These are phyloP conservation scores for Daldinia decipiens DNA, from an alignment of 495 filamentous ascomycete species.

Conservation along the genomic window DNA sequence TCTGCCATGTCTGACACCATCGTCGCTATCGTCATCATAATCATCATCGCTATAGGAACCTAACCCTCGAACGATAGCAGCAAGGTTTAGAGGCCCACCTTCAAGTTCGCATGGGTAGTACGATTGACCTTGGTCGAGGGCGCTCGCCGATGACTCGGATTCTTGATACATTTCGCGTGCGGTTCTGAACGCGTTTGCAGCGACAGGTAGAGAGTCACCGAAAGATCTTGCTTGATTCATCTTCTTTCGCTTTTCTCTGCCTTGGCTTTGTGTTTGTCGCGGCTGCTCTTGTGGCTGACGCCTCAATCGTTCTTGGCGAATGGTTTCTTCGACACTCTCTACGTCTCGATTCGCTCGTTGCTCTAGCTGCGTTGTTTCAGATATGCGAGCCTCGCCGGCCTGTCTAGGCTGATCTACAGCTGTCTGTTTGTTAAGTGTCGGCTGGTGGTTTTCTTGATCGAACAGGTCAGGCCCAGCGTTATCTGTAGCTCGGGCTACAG, in stretches of 20 bases:
- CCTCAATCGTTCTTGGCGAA: not conserved
- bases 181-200: constrained; percentile 17
- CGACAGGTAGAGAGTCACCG: constrained; percentile 5
- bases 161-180: constrained; percentile 17
- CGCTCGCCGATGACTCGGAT: constrained; percentile 2
- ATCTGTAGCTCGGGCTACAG: not conserved
- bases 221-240: constrained; percentile 2
- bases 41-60: not conserved
- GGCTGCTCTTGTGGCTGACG: constrained; percentile 7
- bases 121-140: constrained; percentile 8
- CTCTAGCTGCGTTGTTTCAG: not conserved
- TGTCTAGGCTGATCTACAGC: not conserved
- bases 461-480: not conserved
- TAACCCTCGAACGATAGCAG: not conserved
- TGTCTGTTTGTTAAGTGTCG: not conserved
- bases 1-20: not conserved
- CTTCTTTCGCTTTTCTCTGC: not conserved
- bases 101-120: not conserved
- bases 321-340: not conserved
- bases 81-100: not conserved
- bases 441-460: constrained; percentile 2
- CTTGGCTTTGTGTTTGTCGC: not conserved
- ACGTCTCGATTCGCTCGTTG: not conserved
- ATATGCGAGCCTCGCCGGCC: not conserved
- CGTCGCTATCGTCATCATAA: not conserved